A percentile compares a stretch with the other conserved stretches of the same genome.
phyloP scores from a whole-genome alignment of 2,329 filamentous ascomycete species.

The Colletotrichum siamense region DNA sequence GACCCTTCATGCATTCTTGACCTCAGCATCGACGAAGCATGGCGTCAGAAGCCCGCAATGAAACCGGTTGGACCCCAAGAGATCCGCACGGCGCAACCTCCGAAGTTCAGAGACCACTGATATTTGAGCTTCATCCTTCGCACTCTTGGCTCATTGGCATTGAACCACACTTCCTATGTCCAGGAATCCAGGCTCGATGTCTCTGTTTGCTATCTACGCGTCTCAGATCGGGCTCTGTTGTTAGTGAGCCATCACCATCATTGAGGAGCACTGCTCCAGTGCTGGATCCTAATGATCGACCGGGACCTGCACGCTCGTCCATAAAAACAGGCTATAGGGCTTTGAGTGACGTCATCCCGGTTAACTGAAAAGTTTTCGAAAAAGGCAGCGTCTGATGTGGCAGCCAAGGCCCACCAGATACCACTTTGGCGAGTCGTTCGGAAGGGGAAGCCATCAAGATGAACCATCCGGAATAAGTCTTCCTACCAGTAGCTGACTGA shows the following conservation, averaged over 20 bases:
- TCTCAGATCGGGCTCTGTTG: background rate
- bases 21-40: background rate
- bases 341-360: conserved; percentile 9
- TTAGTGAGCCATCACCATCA: background rate
- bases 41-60: background rate
- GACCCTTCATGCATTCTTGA: background rate
- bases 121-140: background rate
- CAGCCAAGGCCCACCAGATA: background rate
- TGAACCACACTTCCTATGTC: background rate
- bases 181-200: background rate
- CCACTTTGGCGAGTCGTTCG: background rate
- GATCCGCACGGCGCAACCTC: background rate
- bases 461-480: background rate
- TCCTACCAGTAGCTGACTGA: background rate
- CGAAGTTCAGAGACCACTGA: background rate
- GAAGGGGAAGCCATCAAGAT: background rate
- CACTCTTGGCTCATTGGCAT: background rate
- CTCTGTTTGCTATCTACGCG: background rate
- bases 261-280: background rate
- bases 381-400: background rate
- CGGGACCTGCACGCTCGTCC: background rate
- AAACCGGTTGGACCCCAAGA: background rate
- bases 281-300: background rate
- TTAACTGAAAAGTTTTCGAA: background rate
- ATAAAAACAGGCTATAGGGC: background rate